These are phyloP conservation scores for Cladophialophora yegresii DNA, from an alignment of 2,329 filamentous ascomycete genomes.

Conservation along the genomic window DNA sequence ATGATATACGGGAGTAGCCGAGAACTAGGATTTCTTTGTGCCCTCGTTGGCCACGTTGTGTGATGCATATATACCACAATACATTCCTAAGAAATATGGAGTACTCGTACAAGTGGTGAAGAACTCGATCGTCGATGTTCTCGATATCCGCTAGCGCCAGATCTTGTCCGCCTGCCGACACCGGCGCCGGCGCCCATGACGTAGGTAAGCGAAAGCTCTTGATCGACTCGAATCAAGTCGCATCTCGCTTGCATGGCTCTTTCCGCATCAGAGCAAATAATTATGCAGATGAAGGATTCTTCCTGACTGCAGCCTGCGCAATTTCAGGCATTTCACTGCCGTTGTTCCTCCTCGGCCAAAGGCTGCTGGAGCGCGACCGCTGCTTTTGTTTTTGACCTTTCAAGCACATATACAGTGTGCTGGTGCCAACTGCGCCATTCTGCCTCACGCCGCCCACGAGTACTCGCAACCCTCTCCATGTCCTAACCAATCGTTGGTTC, in stretches of 20 bases:
- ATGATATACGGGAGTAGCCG: background rate
- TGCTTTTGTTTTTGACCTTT: background rate
- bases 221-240: background rate
- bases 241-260: background rate
- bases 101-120: no score
- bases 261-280: background rate
- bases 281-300: background rate
- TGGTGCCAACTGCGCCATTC: background rate
- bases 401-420: background rate
- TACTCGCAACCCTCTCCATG: background rate
- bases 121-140: background rate
- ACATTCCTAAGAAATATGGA: no score
- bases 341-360: background rate
- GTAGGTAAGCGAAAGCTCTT: background rate
- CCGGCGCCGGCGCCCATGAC: background rate
- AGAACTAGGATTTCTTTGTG: no score
- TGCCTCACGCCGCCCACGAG: slow-evolving; percentile 2
- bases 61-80: background rate
- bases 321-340: background rate
- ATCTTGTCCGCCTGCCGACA: background rate
- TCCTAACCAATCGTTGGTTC: slow-evolving; percentile 15
- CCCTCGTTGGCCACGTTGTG: background rate
- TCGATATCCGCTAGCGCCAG: background rate
- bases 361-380: background rate
- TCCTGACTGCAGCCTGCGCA: background rate